Percentiles rank a stretch among this genome's conserved stretches.
Conservation (phyloP, 2,329 filamentous ascomycete genomes). For the Rhynchosporium secalis region DNA sequence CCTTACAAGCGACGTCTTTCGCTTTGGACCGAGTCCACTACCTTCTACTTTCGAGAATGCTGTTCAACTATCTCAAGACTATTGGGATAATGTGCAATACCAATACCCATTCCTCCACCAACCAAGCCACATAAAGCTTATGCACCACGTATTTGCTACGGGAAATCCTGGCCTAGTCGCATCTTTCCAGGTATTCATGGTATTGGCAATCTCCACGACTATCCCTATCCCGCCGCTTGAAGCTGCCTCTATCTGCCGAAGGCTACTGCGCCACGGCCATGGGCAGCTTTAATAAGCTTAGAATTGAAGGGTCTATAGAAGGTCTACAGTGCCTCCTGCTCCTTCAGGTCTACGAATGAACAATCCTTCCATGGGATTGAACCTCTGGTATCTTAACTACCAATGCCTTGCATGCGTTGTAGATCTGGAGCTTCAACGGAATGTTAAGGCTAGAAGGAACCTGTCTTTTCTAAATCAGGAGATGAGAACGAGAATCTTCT, state of each 20-base stretch:
- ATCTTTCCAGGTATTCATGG: conserved; percentile 54
- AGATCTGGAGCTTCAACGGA: conserved; percentile 53
- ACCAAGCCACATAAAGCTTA: conserved; percentile 43
- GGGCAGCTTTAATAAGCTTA: conserved; percentile 47
- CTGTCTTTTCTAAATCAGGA: conserved; percentile 53
- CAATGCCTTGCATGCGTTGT: conserved; percentile 53
- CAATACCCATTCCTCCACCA: conserved; percentile 53
- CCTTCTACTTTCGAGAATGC: conserved; percentile 43
- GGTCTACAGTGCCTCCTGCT: conserved; percentile 52
- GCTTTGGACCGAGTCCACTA: conserved; percentile 17
- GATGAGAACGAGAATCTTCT: conserved; percentile 56
- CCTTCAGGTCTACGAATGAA: conserved; percentile 52
- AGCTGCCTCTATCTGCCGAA: conserved; percentile 48
- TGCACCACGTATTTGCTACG: conserved; percentile 42
- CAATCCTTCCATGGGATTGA: conserved; percentile 50
- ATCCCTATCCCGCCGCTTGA: conserved; percentile 46
- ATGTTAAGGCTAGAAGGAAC: conserved; percentile 45
- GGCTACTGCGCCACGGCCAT: conserved; percentile 52
- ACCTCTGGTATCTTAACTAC: conserved; percentile 57
- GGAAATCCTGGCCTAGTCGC: conserved; percentile 38
- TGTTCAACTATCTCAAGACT: conserved; percentile 46
- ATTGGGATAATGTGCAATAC: conserved; percentile 50
- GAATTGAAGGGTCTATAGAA: conserved; percentile 49
- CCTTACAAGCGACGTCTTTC: conserved; percentile 15
- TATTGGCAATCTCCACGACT: conserved; percentile 51